Base-by-base conservation (phyloP, 139 green algal genomes). In the Auxenochlorella pyrenoidosa region DNA sequence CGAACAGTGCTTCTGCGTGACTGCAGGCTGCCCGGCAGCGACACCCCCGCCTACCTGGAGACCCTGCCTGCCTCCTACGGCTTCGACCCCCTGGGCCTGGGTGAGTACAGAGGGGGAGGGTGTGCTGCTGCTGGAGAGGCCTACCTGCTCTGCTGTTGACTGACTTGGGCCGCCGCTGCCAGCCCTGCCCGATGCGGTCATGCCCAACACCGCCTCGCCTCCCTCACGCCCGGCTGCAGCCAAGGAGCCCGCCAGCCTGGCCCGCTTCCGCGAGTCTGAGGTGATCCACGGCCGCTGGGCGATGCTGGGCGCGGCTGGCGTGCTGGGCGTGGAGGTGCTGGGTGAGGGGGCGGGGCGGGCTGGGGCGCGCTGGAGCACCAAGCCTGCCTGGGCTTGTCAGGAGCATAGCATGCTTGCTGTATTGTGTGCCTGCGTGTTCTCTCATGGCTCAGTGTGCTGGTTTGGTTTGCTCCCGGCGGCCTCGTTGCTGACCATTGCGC, bases 31-130 rank as follows among this genome's bases (percentile, higher is more conserved):
- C 83, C 83, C 36, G 83, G 83, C 83, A 82, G 58, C 34, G 91
- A 94, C 75, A 93, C 91, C 68, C 95, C 95, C 47, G 87, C 75
- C 3, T 97, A 95, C 89, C 91, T 98, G 34, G 92, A 96, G 36
- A 5, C 41, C 24, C 75, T 28, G 43, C 44, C 59, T 70, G 66
- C 59, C 79, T 34, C 66, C 66, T 84, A 87, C 79, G 88, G 97
- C 28, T 99, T 98, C 89, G 97, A 99, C 92, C 97, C 97, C 41
- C 91, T 99, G 30, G 91, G 90, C 32, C 92, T 99, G 32, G 95
- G 89, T 66, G 10, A 83, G n/a, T 75, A 30, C 1, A 36, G 51
- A 63, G 15, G 22, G 54, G 15, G 22, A 26, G 91, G 92, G 75
- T 30, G 92, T 15, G 60, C 83, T n/a, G 58, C 87, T 21, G 78